These are phyloP conservation scores for Closterium sp. DNA, from an alignment of 139 green algal genomes.

Conservation along the genomic window DNA sequence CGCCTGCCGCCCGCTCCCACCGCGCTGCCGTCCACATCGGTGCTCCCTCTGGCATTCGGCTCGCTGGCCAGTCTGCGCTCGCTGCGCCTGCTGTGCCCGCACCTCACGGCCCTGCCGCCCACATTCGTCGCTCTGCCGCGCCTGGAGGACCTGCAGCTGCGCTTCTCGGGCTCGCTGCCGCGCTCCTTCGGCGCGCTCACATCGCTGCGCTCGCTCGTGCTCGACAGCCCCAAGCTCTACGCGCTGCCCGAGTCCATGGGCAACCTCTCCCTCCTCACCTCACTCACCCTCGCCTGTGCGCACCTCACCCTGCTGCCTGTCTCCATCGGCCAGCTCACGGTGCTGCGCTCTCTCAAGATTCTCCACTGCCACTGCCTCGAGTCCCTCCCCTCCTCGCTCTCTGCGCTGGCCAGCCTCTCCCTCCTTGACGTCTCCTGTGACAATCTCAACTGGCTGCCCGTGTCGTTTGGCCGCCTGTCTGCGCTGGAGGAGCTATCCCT, in stretches of 20 bases:
- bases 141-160: slow-evolving; percentile 11
- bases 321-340: background rate
- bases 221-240: slow-evolving; percentile 15
- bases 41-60: background rate
- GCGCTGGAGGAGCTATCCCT: background rate
- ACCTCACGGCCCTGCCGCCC: slow-evolving; percentile 2
- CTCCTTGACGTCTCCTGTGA: slow-evolving; percentile 7
- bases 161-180: slow-evolving; percentile 7
- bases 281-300: background rate
- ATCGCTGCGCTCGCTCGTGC: background rate
- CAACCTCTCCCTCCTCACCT: slow-evolving; percentile 4
- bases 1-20: background rate
- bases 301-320: slow-evolving; percentile 7
- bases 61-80: background rate
- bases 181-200: background rate
- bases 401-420: background rate
- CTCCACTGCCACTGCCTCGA: slow-evolving; percentile 11
- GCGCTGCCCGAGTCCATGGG: slow-evolving; percentile 18
- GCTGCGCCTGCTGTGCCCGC: slow-evolving; percentile 6
- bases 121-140: slow-evolving; percentile 3
- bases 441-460: slow-evolving; percentile 16
- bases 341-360: slow-evolving; percentile 4
- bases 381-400: slow-evolving; percentile 3
- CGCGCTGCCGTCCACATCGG: background rate
- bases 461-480: background rate